phyloP scores from a whole-genome alignment of 768 basidiomycete genomes.

The Boletus eberwhitei region DNA sequence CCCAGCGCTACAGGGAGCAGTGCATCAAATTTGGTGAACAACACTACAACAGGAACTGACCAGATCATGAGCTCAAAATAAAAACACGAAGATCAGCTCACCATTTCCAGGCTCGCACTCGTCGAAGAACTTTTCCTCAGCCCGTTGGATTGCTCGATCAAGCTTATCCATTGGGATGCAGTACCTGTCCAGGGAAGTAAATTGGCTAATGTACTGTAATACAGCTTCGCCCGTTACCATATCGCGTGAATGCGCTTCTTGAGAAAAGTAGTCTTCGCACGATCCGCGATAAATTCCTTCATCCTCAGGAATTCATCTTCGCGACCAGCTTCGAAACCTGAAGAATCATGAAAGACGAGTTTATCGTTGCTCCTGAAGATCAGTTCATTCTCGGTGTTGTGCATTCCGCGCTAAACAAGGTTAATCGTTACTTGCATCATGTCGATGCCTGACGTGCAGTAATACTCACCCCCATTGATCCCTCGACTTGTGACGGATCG shows the following conservation, averaged over 20 bases:
- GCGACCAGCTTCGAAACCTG: constrained; percentile 7
- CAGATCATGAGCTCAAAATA: neutral
- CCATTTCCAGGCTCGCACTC: neutral
- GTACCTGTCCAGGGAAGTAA: neutral
- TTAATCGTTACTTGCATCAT: too few relatives aligned
- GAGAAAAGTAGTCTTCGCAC: neutral
- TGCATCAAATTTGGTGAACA: constrained; percentile 6
- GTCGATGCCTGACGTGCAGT: too few relatives aligned
- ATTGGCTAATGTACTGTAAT: neutral
- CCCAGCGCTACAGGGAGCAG: neutral
- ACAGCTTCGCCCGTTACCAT: neutral
- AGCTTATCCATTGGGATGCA: constrained; percentile 6
- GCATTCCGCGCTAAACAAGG: neutral
- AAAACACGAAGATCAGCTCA: neutral
- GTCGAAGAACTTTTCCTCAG: neutral
- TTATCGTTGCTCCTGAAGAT: constrained; percentile 1
- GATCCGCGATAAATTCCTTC: constrained; percentile 5
- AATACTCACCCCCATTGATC: neutral
- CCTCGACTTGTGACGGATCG: neutral
- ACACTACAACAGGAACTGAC: constrained; percentile 2
- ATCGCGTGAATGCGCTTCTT: constrained; percentile 7
- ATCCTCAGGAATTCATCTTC: neutral
- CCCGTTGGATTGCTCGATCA: neutral
- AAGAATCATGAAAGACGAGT: constrained; percentile 4
- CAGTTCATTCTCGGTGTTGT: neutral